phyloP scores from a whole-genome alignment of 805 yeast genomes.

The Lachancea thermotolerans region DNA sequence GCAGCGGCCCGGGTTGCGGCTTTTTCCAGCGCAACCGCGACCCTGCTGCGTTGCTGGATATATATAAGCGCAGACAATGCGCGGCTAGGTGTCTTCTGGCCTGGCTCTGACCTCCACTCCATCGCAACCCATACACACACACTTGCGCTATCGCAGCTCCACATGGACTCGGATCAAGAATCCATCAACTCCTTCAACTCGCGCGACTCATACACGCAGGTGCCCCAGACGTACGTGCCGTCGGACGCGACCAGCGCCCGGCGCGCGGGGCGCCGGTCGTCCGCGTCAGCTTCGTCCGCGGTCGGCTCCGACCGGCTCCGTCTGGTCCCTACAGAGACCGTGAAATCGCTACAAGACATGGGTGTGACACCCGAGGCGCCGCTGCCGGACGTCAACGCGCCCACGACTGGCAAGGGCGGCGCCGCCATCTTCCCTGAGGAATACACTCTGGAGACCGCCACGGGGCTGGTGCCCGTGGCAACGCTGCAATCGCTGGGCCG shows the following conservation, averaged over 20 bases:
- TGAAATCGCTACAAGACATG: conserved; percentile 53
- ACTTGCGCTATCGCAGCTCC: not conserved
- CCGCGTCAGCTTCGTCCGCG: conserved; percentile 4
- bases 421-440: conserved; percentile 88
- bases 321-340: conserved; percentile 54
- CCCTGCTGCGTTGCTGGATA: not conserved
- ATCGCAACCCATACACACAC: conserved; percentile 1
- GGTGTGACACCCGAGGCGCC: conserved; percentile 55
- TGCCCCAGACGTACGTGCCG: conserved; percentile 14
- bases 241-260: conserved; percentile 2
- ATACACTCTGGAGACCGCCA: conserved; percentile 77
- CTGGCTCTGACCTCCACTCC: not conserved
- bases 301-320: conserved; percentile 8
- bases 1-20: not conserved
- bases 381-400: conserved; percentile 49
- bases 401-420: conserved; percentile 31
- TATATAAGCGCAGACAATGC: not conserved
- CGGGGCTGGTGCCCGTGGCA: conserved; percentile 79
- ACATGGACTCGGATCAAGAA: conserved; percentile 12
- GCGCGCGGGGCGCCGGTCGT: conserved; percentile 1
- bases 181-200: conserved; percentile 19
- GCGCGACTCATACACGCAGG: conserved; percentile 11
- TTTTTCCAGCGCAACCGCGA: not conserved
- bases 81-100: not conserved
- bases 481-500: conserved; percentile 68